Evolutionary conservation across 2,329 filamentous ascomycete genomes (phyloP), one percentile per base, ranked within the genome.

Genomic region (Parastagonospora avenae): DNA sequence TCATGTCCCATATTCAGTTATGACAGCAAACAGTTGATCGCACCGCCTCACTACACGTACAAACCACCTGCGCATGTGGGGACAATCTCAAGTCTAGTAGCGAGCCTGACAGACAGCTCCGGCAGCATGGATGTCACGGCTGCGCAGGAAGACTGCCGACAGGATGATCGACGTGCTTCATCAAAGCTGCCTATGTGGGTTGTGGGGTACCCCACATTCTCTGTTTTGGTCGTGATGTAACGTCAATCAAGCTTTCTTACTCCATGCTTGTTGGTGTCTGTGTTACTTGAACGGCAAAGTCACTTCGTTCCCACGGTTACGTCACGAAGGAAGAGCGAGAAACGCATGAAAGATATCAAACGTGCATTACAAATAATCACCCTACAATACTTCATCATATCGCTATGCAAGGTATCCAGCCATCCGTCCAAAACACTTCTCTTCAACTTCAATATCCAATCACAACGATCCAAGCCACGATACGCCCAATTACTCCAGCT

Each of bases 91-190:
- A n/a, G 27, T 31, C 19, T 9, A 27, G 39, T 41, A 27, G 31
- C 19, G 32, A 44, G 19, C 16, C 42, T 44, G 32, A 44, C 37
- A 29, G 19, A 24, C 19, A 8, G 24, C 41, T 43, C 29, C 42
- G 42, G 44, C 19, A 39, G 40, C 28, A 40, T 19, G 36, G 36
- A 33, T 46, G 36, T 41, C 37, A 14, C 44, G 36, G 44, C 36
- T 44, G 8, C 29, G 12, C 3, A 31, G 16, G 10, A 31, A 12
- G 14, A 46, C 36, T 46, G 11, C 44, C 44, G 36, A 33, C 36
- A 40, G 36, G 15, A 11, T 14, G 44, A 46, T 46, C 36, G 36
- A 27, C 44, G 29, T 27, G 30, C 6, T 28, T 19, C 9, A 39
- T 39, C 10, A 24, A 39, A 10, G n/a, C 19, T 16, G 6, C 15